Base-by-base conservation (phyloP, 225 moss, liverwort and hornwort genomes). In the Physcomitrium patens region DNA sequence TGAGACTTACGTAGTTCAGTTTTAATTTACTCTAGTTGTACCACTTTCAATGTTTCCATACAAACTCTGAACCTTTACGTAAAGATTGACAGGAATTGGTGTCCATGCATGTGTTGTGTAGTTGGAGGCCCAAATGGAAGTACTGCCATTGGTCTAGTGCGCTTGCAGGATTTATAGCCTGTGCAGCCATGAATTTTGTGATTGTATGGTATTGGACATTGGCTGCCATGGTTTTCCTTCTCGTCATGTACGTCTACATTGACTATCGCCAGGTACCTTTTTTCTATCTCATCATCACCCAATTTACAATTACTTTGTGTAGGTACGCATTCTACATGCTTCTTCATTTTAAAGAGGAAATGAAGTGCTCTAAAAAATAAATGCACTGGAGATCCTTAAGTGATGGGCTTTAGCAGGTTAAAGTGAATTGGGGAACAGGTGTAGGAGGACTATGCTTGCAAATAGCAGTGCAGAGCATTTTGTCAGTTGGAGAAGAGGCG, bases 371-470 rank as follows among this genome's bases (percentile, higher is more conserved):
- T 17, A n/a, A 71, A n/a, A 26, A 12, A 1, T n/a, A 46, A 7
- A 43, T 18, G 9, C 31, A 7, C 5, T 37, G 31, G 31, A 37
- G 31, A 37, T 37, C 7, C 31, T 4, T 37, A 37, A 37, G 31
- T 37, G 31, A 37, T 37, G 4, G 31, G 11, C 48, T 75, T n/a
- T 19, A 48, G 65, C 87, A 97, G 97, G 97, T 97, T 60, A 94
- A 97, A 77, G 97, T 97, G 64, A 94, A 97, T 68, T 97, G 97
- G 97, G 97, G 97, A 82, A 94, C 91, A 71, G 97, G 97, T 16
- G 77, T 97, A 83, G 97, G 97, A 78, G 97, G 97, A 42, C 79
- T 97, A 20, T 89, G 86, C 58, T 83, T 97, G 27, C 94, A 94
- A 73, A 87, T 94, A 51, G 97, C 94, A 48, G 94, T 97, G 75